Conservation (phyloP, 345 rosid species). For the Eucalyptus tenuipes region DNA sequence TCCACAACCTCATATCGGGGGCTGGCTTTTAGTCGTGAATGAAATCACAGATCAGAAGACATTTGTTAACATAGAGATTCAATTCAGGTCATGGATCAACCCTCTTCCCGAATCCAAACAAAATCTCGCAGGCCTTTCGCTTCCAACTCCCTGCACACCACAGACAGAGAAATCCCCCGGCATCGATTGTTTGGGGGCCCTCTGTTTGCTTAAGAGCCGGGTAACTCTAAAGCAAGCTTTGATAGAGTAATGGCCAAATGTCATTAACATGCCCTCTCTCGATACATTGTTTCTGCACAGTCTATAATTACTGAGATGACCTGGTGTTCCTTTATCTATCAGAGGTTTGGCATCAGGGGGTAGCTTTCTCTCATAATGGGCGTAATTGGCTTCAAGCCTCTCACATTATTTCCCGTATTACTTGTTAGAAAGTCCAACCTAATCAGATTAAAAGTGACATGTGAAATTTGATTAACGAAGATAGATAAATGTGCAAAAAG, state of each 20-base stretch:
- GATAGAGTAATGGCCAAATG: neutral
- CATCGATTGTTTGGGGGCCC: neutral
- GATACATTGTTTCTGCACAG: neutral
- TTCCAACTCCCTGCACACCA: neutral
- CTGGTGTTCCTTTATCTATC: neutral
- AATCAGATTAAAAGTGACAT: neutral
- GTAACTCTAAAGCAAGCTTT: neutral
- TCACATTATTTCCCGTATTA: neutral
- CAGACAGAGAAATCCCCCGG: neutral
- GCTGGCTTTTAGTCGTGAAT: neutral
- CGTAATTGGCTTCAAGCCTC: neutral
- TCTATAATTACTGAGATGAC: neutral
- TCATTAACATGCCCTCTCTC: neutral
- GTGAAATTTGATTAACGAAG: neutral
- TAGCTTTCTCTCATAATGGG: neutral
- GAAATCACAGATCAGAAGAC: neutral
- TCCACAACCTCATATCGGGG: neutral
- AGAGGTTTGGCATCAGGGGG: neutral
- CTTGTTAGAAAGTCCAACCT: neutral
- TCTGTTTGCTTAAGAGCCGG: neutral
- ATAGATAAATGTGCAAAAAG: too few species aligned
- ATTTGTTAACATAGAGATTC: neutral
- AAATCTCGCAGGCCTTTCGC: neutral
- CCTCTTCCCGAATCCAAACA: neutral
- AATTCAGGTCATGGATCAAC: neutral